These are phyloP conservation scores for Agastache rugosa DNA, from an alignment of 257 asterid genomes.

Conservation along the genomic window DNA sequence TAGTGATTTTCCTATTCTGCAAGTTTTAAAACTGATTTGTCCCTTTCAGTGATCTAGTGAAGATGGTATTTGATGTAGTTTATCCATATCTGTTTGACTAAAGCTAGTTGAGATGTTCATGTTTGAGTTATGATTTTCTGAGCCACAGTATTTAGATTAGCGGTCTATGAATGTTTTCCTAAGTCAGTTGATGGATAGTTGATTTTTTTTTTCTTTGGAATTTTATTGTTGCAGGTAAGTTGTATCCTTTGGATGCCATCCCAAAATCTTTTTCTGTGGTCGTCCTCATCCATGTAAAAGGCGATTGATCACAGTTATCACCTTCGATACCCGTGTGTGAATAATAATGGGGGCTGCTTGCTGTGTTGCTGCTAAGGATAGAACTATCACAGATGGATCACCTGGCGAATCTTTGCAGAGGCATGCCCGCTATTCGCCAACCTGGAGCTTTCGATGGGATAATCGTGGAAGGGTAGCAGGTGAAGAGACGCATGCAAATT, in stretches of 20 bases:
- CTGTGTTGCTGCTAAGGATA: slow-evolving; percentile 89
- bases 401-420: slow-evolving; percentile 66
- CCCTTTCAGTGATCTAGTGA: slow-evolving; percentile 18
- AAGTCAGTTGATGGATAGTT: slow-evolving; percentile 29
- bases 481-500: slow-evolving; percentile 77
- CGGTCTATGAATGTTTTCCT: neutral
- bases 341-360: slow-evolving; percentile 94
- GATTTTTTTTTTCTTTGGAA: slow-evolving; percentile 6
- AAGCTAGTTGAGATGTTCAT: slow-evolving; percentile 4
- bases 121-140: slow-evolving; percentile 11
- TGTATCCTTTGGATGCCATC: slow-evolving; percentile 28
- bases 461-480: slow-evolving; percentile 90
- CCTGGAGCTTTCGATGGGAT: slow-evolving; percentile 98
- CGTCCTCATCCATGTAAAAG: slow-evolving; percentile 41
- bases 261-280: slow-evolving; percentile 3
- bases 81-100: slow-evolving; percentile 13
- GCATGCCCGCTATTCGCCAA: slow-evolving; percentile 80
- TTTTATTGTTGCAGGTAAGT: slow-evolving; percentile 41
- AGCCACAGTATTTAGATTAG: neutral
- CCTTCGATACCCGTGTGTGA: slow-evolving; percentile 41
- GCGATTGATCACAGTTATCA: slow-evolving; percentile 17
- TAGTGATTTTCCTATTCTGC: slow-evolving; percentile 20
- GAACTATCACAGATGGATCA: slow-evolving; percentile 66
- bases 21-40: slow-evolving; percentile 23
- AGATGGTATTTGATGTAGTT: slow-evolving; percentile 23